Conservation (phyloP, 2,329 filamentous ascomycete genomes). For the Grosmannia serpens region DNA sequence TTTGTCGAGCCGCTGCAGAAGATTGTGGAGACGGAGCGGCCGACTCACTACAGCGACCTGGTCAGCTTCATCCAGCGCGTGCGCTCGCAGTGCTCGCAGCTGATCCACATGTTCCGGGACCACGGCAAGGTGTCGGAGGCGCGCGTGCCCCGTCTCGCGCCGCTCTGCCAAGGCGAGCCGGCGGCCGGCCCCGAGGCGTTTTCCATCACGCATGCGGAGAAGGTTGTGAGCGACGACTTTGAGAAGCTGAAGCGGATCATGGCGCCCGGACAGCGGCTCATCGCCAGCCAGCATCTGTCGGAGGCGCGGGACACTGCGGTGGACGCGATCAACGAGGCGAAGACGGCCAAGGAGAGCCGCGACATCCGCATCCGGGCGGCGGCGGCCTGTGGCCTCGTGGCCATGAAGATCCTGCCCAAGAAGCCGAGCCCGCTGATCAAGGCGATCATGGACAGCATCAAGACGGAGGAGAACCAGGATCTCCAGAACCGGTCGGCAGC, state of each 20-base stretch:
- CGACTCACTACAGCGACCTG: constrained; percentile 76
- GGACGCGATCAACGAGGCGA: constrained; percentile 68
- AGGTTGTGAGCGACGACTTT: constrained; percentile 74
- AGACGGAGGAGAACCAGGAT: constrained; percentile 82
- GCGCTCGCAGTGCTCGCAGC: constrained; percentile 79
- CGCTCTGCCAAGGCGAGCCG: constrained; percentile 85
- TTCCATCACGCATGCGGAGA: constrained; percentile 76
- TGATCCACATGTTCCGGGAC: constrained; percentile 86
- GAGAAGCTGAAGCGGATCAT: constrained; percentile 82
- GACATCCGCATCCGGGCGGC: constrained; percentile 81
- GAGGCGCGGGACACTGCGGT: constrained; percentile 64
- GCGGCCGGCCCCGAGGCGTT: constrained; percentile 90
- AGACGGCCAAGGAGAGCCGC: constrained; percentile 63
- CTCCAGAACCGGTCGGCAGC: constrained; percentile 77
- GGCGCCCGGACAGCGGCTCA: constrained; percentile 75
- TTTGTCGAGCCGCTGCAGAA: constrained; percentile 57
- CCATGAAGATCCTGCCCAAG: constrained; percentile 80
- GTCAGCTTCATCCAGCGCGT: constrained; percentile 83
- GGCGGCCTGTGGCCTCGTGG: constrained; percentile 76
- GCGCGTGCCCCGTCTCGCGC: constrained; percentile 70
- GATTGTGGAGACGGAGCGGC: constrained; percentile 72
- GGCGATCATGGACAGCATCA: constrained; percentile 96
- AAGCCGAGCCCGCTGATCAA: constrained; percentile 90
- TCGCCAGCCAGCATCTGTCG: constrained; percentile 65
- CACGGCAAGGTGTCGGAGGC: constrained; percentile 68